Percentiles rank a stretch among this genome's conserved stretches.
Conservation (phyloP, 2,329 filamentous ascomycete genomes). For the Akanthomyces dipterigenus region DNA sequence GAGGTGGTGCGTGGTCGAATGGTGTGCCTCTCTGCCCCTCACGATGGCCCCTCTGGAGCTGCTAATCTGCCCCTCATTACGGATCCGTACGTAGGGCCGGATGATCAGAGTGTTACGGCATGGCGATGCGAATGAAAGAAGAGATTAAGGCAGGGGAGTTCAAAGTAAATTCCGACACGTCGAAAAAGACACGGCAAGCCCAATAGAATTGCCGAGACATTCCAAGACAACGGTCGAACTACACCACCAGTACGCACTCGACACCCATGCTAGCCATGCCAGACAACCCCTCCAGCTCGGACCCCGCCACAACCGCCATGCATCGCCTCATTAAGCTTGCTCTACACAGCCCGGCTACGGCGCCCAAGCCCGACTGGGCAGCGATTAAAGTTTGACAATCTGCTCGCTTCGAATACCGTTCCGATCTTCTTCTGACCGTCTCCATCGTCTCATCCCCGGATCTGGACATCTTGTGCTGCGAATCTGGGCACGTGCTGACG, state of each 20-base stretch:
- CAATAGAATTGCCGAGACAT: not conserved
- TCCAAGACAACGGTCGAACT: not conserved
- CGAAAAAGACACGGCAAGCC: not conserved
- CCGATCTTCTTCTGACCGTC: not conserved
- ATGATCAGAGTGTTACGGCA: not conserved
- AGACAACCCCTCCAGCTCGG: not conserved
- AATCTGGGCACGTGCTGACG: not conserved
- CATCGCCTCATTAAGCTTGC: not conserved
- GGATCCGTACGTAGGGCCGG: not conserved
- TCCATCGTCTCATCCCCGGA: not conserved
- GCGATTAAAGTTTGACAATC: not conserved
- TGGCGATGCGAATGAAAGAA: not conserved
- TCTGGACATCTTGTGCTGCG: not conserved
- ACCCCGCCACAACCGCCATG: constrained; percentile 4
- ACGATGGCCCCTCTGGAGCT: not conserved
- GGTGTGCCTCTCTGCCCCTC: not conserved
- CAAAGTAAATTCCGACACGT: not conserved
- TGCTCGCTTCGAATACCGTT: not conserved
- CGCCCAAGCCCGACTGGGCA: not conserved
- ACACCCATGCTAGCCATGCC: not conserved
- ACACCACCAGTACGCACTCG: too few relatives aligned
- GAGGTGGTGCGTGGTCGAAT: not conserved
- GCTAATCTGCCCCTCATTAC: constrained; percentile 4
- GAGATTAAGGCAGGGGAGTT: not conserved
- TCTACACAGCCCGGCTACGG: not conserved